A percentile compares a stretch with the other conserved stretches of the same genome.
Evolutionary conservation across 129 eudicot species (phyloP).

Genomic region (Helichrysum umbraculigerum): DNA sequence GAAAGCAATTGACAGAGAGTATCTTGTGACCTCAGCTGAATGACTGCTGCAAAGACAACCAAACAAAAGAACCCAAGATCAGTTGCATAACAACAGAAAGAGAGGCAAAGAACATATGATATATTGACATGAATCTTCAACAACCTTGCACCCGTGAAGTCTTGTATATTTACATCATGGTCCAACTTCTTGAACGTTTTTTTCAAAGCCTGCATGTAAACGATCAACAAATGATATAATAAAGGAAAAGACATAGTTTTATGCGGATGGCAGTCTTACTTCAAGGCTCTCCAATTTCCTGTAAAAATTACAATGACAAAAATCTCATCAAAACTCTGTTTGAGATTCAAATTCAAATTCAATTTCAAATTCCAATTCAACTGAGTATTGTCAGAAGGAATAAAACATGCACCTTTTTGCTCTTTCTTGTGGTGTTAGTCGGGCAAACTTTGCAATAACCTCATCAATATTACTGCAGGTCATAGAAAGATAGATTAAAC

Average conservation of each 20-base stretch:
- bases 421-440: constrained; percentile 86
- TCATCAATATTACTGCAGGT: constrained; percentile 74
- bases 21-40: constrained; percentile 70
- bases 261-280: constrained; percentile 45
- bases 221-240: constrained; percentile 10
- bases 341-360: too few relatives aligned
- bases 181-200: constrained; percentile 90
- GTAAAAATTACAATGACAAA: constrained; percentile 31
- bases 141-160: constrained; percentile 81
- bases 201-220: constrained; percentile 66
- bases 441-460: constrained; percentile 80
- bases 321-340: constrained; percentile 14
- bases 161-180: constrained; percentile 84
- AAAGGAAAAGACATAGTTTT: constrained; percentile 8
- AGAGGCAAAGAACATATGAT: neutral
- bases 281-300: constrained; percentile 99
- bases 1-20: constrained; percentile 18
- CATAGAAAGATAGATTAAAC: neutral
- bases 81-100: constrained; percentile 12
- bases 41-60: constrained; percentile 64
- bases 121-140: constrained; percentile 17
- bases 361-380: neutral
- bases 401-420: constrained; percentile 56
- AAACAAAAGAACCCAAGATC: constrained; percentile 21
- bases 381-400: neutral